phyloP scores from a whole-genome alignment of 164 flowering plant genomes.

The Malania oleifera region DNA sequence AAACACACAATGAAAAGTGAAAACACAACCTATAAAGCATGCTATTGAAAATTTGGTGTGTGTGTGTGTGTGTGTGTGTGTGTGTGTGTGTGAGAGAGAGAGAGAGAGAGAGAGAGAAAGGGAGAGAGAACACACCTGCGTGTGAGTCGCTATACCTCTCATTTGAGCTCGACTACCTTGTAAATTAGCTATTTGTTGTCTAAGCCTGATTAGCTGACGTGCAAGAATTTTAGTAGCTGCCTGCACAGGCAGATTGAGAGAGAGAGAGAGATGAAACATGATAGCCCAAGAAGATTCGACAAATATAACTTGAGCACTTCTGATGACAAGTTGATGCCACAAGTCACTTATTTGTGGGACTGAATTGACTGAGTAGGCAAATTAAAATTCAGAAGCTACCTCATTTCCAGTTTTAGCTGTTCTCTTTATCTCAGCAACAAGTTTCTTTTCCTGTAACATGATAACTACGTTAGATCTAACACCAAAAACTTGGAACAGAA shows the following conservation, averaged over 20 bases:
- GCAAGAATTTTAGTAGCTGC: conserved; percentile 85
- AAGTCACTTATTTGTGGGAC: not conserved
- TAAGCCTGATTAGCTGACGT: conserved; percentile 81
- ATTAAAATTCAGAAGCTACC: conserved; percentile 28
- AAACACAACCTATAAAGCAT: not conserved
- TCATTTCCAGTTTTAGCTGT: conserved; percentile 96
- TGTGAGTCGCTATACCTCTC: conserved; percentile 89
- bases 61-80: too few relatives aligned
- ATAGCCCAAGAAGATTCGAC: not conserved
- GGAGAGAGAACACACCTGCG: conserved; percentile 48
- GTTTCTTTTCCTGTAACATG: conserved; percentile 78
- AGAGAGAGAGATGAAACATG: conserved; percentile 1
- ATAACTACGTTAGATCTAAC: conserved; percentile 9
- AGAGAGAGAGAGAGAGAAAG: conserved; percentile 6
- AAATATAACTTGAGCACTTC: not conserved
- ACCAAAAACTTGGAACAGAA: not conserved
- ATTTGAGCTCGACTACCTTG: conserved; percentile 95
- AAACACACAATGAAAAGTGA: not conserved
- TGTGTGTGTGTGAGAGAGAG: too few relatives aligned
- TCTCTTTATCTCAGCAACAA: conserved; percentile 86
- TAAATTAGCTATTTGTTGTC: conserved; percentile 83
- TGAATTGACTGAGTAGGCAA: not conserved
- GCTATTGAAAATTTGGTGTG: too few relatives aligned
- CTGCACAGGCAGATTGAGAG: conserved; percentile 39
- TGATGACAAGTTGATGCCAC: not conserved